Evolutionary conservation across 1,284 basidiomycete genomes (phyloP).

Genomic region (Puccinia coronata): DNA sequence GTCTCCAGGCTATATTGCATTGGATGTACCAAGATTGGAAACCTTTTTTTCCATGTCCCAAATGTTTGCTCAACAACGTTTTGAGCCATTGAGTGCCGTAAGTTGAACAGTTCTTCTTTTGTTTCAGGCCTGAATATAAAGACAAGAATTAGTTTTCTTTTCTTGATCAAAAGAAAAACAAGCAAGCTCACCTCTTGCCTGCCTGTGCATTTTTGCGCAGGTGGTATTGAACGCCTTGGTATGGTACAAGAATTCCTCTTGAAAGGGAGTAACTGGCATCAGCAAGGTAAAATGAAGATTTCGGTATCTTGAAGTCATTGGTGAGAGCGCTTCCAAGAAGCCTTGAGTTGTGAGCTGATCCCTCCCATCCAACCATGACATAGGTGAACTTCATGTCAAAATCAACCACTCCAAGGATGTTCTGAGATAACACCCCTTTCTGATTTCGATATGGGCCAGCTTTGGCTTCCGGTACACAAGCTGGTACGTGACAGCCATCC

Average conservation of each 20-base stretch:
- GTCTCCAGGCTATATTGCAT: slow-evolving; percentile 12
- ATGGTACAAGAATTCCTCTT: slow-evolving; percentile 57
- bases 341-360: slow-evolving; percentile 58
- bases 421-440: slow-evolving; percentile 60
- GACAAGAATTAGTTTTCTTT: no score
- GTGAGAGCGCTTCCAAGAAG: slow-evolving; percentile 56
- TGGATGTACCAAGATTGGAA: slow-evolving; percentile 13
- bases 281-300: slow-evolving; percentile 59
- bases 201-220: slow-evolving; percentile 50
- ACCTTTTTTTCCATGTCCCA: slow-evolving; percentile 48
- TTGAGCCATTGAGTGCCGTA: slow-evolving; percentile 43
- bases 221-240: slow-evolving; percentile 47
- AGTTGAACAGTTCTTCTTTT: slow-evolving; percentile 50
- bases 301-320: slow-evolving; percentile 57
- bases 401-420: slow-evolving; percentile 57
- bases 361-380: slow-evolving; percentile 60
- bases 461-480: no score
- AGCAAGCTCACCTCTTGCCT: not conserved
- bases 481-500: no score
- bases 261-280: slow-evolving; percentile 60
- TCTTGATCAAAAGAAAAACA: no score
- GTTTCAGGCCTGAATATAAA: slow-evolving; percentile 35
- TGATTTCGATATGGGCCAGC: slow-evolving; percentile 58
- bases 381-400: slow-evolving; percentile 59
- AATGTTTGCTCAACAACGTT: slow-evolving; percentile 51